Base-by-base conservation (phyloP, 2,329 filamentous ascomycete genomes). In the Trichoderma koningii region DNA sequence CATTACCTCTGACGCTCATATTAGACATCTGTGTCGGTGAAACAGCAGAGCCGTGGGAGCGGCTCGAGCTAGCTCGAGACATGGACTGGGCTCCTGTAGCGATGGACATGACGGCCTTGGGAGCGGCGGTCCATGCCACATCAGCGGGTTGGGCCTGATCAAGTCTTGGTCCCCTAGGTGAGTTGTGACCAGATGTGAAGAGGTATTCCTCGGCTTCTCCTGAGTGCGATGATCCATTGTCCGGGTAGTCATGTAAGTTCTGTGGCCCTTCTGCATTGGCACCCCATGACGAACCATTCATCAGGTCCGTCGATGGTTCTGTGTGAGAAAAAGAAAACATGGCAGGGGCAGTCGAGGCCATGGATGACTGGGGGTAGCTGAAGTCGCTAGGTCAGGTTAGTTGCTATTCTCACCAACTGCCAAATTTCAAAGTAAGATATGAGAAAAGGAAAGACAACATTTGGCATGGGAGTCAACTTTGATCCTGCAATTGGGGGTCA, bases 261-360 rank as follows among this genome's bases (percentile, higher is more conserved):
- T 86, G 84, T 83, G 82, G 72, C 73, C 83, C 83, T 82, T 87
- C 84, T 79, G 78, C 78, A 79, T 82, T 77, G 73, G 81, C 73
- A 71, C 81, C 83, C 84, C 84, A 87, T 73, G 82, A 78, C 74
- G 82, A 79, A 78, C 82, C 80, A 71, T 76, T 76, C 67, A 84
- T 78, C 75, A 83, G 80, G 80, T 85, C 83, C 73, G 81, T 71
- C 75, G 82, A 78, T 80, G 83, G 82, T 83, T 82, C 84, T 82
- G 83, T 83, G 74, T 85, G 83, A 81, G 81, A 81, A 77, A 82
- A 85, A 78, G 83, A 79, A 82, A 85, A 84, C 75, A 84, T 80
- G 75, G 81, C 81, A 70, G 77, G 77, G 64, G 81, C 73, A 76
- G 74, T 78, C 72, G 81, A 76, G 72, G 81, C 75, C 78, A 85